Base-by-base conservation (phyloP, 768 basidiomycete genomes). In the Leccinum fibrillosum region DNA sequence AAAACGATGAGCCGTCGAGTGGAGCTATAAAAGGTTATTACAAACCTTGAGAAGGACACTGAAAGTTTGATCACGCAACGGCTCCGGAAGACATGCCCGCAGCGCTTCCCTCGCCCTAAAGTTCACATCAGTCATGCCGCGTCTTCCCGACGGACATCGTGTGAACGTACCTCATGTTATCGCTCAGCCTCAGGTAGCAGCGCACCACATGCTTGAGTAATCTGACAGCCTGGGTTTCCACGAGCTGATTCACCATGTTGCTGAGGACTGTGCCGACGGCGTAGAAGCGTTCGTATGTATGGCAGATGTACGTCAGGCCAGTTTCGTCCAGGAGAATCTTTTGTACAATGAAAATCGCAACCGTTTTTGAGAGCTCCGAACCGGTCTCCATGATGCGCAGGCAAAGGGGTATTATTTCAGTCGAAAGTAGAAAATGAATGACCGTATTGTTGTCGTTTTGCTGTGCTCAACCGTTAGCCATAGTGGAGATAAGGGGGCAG, bases 331-430 rank as follows among this genome's bases (percentile, higher is more conserved):
- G 82, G 15, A 99, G 81, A 58, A 93, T 92, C 76, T 99, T 99
- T 74, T 99, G 97, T 4, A 99, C 97, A 68, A 99, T 99, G 75
- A 99, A 99, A 68, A 99, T 99, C 45, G 97, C 97, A 48, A 99
- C 97, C 1, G 97, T 99, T 77, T 99, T 99, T 58, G 92, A 94
- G 17, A 99, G 84, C 67, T 99, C 97, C 3, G 95, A 97, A 45
- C 97, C 97, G 3, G 97, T 98, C 75, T 99, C 97, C 97, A 99
- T 99, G 74, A 99, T 99, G 53, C 97, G 89, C 52, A 99, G 85
- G 72, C 97, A 99, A 62, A 99, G 89, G 35, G 97, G 97, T 70
- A 99, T 99, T 73, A 99, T 99, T 79, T 99, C 97, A 54, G 97
- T 99, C 4, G 95, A 97, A 48, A 99, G 85, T 45, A 99, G 82